phyloP scores from a whole-genome alignment of 345 rosid species.

The Salix caprea region DNA sequence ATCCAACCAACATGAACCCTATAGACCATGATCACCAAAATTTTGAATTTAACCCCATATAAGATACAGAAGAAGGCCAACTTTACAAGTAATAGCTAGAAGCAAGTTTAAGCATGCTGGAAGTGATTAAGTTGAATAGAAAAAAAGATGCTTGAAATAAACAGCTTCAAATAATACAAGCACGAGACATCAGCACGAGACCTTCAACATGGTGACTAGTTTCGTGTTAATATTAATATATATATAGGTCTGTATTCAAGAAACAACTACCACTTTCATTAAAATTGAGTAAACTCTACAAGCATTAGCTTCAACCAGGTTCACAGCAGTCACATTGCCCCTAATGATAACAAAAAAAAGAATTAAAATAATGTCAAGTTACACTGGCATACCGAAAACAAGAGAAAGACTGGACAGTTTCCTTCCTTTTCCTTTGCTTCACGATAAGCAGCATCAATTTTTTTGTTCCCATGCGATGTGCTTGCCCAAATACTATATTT shows the following conservation, averaged over 20 bases:
- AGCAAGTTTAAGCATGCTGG: neutral
- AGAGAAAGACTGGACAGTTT: constrained; percentile 53
- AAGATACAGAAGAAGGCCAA: neutral
- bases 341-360: neutral
- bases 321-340: neutral
- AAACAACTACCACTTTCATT: neutral
- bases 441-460: constrained; percentile 57
- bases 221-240: no score
- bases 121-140: neutral
- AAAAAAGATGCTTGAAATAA: neutral
- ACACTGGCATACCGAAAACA: constrained; percentile 48
- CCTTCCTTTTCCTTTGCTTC: constrained; percentile 50
- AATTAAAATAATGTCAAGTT: neutral
- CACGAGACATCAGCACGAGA: neutral
- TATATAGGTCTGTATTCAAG: no score
- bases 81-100: neutral
- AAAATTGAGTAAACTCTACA: neutral
- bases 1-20: neutral
- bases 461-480: constrained; percentile 72
- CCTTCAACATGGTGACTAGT: neutral
- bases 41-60: neutral
- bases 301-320: neutral
- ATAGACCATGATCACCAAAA: neutral
- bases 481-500: constrained; percentile 75
- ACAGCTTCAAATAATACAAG: neutral